A percentile compares a stretch with the other conserved stretches of the same genome.
Conservation (phyloP, 176 grass and related monocot genomes). For the Raddia distichophylla region DNA sequence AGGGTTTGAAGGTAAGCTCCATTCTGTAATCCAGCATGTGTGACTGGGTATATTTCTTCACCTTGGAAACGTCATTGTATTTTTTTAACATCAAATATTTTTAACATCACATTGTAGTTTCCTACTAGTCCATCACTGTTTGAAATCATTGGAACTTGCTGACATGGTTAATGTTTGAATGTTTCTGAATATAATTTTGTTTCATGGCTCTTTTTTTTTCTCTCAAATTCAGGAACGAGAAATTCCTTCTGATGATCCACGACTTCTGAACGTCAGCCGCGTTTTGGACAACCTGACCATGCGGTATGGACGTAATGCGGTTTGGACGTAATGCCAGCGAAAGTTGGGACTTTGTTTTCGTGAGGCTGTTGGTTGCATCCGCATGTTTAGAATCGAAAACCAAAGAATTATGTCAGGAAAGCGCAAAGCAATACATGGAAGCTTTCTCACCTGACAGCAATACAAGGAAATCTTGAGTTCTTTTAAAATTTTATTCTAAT, state of each 20-base stretch:
- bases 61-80: neutral
- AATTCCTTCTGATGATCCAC: slow-evolving; percentile 86
- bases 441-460: neutral
- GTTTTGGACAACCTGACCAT: slow-evolving; percentile 58
- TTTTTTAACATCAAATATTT: neutral
- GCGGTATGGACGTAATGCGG: slow-evolving; percentile 41
- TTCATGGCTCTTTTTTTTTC: slow-evolving; percentile 1
- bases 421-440: neutral
- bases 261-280: slow-evolving; percentile 64
- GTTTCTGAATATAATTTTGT: slow-evolving; percentile 18
- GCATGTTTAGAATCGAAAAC: slow-evolving; percentile 21
- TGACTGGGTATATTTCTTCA: slow-evolving; percentile 21
- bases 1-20: slow-evolving; percentile 82
- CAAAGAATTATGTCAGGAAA: slow-evolving; percentile 9
- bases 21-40: neutral
- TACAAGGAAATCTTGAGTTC: neutral
- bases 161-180: neutral
- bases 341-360: slow-evolving; percentile 15
- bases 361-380: slow-evolving; percentile 5
- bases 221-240: slow-evolving; percentile 64
- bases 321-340: slow-evolving; percentile 24
- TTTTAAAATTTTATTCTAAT: neutral
- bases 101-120: neutral
- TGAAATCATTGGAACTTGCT: slow-evolving; percentile 9
- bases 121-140: neutral